phyloP scores from a whole-genome alignment of 331 rosid genomes.

The Quercus tomentella region DNA sequence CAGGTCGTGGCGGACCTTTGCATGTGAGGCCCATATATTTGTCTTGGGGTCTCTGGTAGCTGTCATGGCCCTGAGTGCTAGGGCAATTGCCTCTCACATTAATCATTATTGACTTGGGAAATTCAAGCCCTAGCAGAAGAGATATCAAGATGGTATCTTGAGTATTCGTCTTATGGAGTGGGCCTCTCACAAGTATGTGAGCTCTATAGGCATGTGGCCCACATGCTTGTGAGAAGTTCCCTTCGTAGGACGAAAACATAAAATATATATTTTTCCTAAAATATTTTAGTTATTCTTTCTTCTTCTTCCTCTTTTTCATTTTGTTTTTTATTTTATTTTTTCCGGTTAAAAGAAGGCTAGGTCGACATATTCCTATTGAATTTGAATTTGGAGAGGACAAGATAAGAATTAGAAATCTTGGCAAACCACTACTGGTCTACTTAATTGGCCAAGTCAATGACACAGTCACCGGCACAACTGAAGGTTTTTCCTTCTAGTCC shows the following conservation, averaged over 20 bases:
- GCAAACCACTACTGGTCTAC: slow-evolving; percentile 1
- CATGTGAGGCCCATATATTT: slow-evolving; percentile 14
- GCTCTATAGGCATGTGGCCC: too few relatives aligned
- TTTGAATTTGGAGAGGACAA: slow-evolving; percentile 26
- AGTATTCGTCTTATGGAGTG: too few relatives aligned
- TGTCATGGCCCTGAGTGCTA: slow-evolving; percentile 45
- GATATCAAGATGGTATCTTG: too few relatives aligned
- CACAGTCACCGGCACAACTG: slow-evolving; percentile 29
- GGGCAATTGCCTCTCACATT: slow-evolving; percentile 36
- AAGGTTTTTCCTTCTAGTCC: background rate
- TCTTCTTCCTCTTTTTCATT: too few relatives aligned
- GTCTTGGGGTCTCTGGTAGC: slow-evolving; percentile 33
- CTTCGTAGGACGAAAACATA: too few relatives aligned
- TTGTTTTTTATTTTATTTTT: background rate
- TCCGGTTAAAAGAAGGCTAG: too few relatives aligned
- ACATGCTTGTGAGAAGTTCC: too few relatives aligned
- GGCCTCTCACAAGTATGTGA: too few relatives aligned
- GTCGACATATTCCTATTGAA: too few relatives aligned
- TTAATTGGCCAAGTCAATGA: background rate
- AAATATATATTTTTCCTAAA: too few relatives aligned
- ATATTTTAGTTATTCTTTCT: too few relatives aligned
- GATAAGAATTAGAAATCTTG: slow-evolving; percentile 10
- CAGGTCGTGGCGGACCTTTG: slow-evolving; percentile 16
- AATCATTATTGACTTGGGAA: slow-evolving; percentile 26
- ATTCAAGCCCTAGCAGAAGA: slow-evolving; percentile 6